Percentiles rank a stretch among this genome's conserved stretches.
Evolutionary conservation across 2,329 filamentous ascomycete genomes (phyloP).

Genomic region (Domatiomyces globalis): DNA sequence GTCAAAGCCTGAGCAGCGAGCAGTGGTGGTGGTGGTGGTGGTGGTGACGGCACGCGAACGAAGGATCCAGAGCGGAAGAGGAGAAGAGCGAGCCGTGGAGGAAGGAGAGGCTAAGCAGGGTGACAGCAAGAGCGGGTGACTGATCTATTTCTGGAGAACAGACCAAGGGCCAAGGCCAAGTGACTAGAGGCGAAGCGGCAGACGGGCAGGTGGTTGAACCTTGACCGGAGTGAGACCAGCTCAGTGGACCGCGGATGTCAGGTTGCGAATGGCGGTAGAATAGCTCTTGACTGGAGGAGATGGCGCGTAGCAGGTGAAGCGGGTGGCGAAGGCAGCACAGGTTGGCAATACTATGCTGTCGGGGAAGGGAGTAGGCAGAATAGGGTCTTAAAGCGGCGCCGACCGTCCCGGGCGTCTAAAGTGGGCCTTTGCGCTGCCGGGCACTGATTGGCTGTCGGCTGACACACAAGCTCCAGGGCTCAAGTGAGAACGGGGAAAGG

Average conservation of each 20-base stretch:
- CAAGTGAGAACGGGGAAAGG: constrained; percentile 7
- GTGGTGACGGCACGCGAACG: too few relatives aligned
- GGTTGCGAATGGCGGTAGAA: constrained; percentile 10
- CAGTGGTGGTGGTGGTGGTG: constrained; percentile 4
- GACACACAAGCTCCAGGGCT: constrained; percentile 1
- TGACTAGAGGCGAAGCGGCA: constrained; percentile 4
- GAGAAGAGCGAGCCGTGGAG: constrained; percentile 12
- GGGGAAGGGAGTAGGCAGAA: constrained; percentile 2
- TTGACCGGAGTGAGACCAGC: constrained; percentile 16
- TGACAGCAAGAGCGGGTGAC: constrained; percentile 2
- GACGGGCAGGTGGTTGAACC: constrained; percentile 2
- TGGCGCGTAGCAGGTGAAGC: constrained; percentile 14
- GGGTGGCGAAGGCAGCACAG: not conserved
- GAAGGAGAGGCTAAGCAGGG: constrained; percentile 1
- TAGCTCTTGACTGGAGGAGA: constrained; percentile 9
- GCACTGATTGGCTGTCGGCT: constrained; percentile 5
- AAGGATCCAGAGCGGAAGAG: constrained; percentile 10
- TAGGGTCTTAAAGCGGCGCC: constrained; percentile 8
- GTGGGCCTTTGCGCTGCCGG: not conserved
- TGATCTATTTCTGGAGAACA: constrained; percentile 16
- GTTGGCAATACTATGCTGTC: not conserved
- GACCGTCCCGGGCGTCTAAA: constrained; percentile 2
- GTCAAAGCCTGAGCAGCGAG: constrained; percentile 3
- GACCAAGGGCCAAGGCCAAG: not conserved
- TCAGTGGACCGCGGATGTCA: constrained; percentile 9